A percentile compares a stretch with the other conserved stretches of the same genome.
Conservation (phyloP, 306 rosid genomes). For the Lotus japonicus region DNA sequence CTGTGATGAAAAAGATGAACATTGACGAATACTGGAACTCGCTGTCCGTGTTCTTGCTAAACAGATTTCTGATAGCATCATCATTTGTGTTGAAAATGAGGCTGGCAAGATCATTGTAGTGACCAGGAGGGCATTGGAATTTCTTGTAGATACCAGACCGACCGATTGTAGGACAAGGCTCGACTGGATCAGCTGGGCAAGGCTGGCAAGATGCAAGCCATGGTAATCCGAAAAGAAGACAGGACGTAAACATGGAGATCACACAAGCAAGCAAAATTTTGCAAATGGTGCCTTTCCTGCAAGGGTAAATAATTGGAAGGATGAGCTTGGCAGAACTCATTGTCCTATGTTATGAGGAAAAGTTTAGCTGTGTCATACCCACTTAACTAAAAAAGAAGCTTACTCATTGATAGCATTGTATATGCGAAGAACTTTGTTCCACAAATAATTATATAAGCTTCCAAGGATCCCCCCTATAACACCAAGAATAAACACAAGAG, state of each 20-base stretch:
- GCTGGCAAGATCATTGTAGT: slow-evolving; percentile 95
- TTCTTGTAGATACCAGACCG: slow-evolving; percentile 98
- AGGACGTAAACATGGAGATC: slow-evolving; percentile 76
- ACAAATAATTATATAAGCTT: slow-evolving; percentile 65
- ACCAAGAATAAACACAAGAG: slow-evolving; percentile 67
- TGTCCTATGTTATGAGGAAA: slow-evolving; percentile 7
- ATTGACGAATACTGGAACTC: slow-evolving; percentile 61
- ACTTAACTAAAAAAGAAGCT: slow-evolving; percentile 27
- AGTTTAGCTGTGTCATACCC: background rate
- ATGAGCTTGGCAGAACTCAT: slow-evolving; percentile 17
- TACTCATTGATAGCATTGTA: slow-evolving; percentile 76
- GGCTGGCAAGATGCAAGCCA: slow-evolving; percentile 75
- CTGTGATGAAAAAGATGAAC: slow-evolving; percentile 54
- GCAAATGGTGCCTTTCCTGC: slow-evolving; percentile 68
- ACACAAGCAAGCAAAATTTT: slow-evolving; percentile 64
- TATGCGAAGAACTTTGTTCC: slow-evolving; percentile 62
- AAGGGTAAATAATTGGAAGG: slow-evolving; percentile 17
- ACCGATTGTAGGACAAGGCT: slow-evolving; percentile 91
- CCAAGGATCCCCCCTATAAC: slow-evolving; percentile 85
- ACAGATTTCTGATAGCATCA: slow-evolving; percentile 85
- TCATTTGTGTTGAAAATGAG: slow-evolving; percentile 94
- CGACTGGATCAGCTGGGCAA: slow-evolving; percentile 66
- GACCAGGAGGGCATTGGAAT: slow-evolving; percentile 70
- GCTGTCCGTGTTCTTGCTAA: slow-evolving; percentile 60
- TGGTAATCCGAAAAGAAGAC: slow-evolving; percentile 91